These are phyloP conservation scores for Pochonia chlamydosporia DNA, from an alignment of 2,329 filamentous ascomycete species.

Conservation along the genomic window DNA sequence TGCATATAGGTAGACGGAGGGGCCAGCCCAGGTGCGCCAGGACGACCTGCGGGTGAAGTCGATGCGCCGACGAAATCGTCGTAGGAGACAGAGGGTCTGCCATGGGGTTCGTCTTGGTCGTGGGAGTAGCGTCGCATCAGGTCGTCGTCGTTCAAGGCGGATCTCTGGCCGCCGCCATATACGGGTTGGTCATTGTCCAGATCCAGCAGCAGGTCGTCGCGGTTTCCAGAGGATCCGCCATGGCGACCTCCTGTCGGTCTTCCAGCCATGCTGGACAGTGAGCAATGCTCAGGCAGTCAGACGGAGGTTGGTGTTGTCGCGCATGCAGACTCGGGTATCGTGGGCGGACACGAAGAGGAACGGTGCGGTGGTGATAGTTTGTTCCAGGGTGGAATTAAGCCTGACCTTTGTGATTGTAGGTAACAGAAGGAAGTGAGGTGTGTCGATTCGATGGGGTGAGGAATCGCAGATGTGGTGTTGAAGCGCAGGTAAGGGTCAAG, in stretches of 20 bases:
- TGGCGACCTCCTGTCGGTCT: conserved; percentile 43
- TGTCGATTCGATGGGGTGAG: too few relatives aligned
- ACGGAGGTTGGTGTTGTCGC: conserved; percentile 19
- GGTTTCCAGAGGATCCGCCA: conserved; percentile 41
- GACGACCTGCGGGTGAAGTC: conserved; percentile 37
- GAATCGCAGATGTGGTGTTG: too few relatives aligned
- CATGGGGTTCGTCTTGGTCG: conserved; percentile 51
- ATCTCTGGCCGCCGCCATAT: conserved; percentile 71
- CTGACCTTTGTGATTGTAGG: too few relatives aligned
- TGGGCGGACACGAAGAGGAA: background rate
- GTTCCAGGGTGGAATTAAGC: too few relatives aligned
- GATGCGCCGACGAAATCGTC: conserved; percentile 82
- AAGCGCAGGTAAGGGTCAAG: too few relatives aligned
- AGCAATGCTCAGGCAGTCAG: conserved; percentile 26
- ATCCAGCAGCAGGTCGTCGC: conserved; percentile 65
- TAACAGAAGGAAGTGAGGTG: too few relatives aligned
- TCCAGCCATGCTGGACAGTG: conserved; percentile 54
- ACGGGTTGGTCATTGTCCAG: conserved; percentile 64
- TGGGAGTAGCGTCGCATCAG: conserved; percentile 70
- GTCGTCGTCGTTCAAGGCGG: conserved; percentile 76
- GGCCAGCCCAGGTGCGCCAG: conserved; percentile 22
- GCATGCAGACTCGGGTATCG: conserved; percentile 25
- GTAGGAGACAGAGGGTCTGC: conserved; percentile 84
- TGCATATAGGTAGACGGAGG: conserved; percentile 36
- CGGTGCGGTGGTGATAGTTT: background rate